These are phyloP conservation scores for Raphanus sativus DNA, from an alignment of 345 rosid species.

Conservation along the genomic window DNA sequence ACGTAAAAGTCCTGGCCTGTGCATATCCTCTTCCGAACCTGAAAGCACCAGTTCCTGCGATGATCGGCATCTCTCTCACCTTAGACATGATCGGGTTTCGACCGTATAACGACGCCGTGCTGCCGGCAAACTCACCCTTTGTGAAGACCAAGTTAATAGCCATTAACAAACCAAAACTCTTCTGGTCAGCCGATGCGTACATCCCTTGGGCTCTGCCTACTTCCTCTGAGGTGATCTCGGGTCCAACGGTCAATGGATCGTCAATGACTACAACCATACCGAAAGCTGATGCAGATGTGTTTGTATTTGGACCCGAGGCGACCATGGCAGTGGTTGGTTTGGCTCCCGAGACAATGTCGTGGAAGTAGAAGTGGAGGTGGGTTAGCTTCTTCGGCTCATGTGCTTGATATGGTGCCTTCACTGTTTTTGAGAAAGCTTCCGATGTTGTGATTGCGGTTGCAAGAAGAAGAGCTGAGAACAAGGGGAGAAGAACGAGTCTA, in stretches of 20 bases:
- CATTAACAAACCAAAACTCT: slow-evolving; percentile 39
- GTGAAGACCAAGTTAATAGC: slow-evolving; percentile 51
- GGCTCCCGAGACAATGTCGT: slow-evolving; percentile 46
- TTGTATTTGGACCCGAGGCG: slow-evolving; percentile 41
- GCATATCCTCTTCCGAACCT: slow-evolving; percentile 44
- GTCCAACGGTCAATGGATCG: slow-evolving; percentile 48
- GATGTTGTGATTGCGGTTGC: background rate
- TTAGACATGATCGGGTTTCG: slow-evolving; percentile 31
- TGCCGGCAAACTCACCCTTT: slow-evolving; percentile 55
- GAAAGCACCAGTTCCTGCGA: slow-evolving; percentile 42
- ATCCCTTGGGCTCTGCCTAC: slow-evolving; percentile 63
- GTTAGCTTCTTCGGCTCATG: slow-evolving; percentile 45
- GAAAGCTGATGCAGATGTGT: slow-evolving; percentile 39
- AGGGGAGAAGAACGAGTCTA: slow-evolving; percentile 4
- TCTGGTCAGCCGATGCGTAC: slow-evolving; percentile 45
- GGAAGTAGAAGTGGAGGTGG: slow-evolving; percentile 61
- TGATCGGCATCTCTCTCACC: slow-evolving; percentile 34
- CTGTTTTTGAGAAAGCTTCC: slow-evolving; percentile 23
- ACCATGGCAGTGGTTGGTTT: slow-evolving; percentile 42
- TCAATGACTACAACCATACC: slow-evolving; percentile 51
- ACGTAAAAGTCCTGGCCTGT: slow-evolving; percentile 24
- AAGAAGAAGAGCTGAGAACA: slow-evolving; percentile 17
- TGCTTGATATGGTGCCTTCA: slow-evolving; percentile 12
- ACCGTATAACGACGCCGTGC: slow-evolving; percentile 50
- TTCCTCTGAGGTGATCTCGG: slow-evolving; percentile 42